phyloP scores from a whole-genome alignment of 73 alveolate species.

The Loxodes magnus region DNA sequence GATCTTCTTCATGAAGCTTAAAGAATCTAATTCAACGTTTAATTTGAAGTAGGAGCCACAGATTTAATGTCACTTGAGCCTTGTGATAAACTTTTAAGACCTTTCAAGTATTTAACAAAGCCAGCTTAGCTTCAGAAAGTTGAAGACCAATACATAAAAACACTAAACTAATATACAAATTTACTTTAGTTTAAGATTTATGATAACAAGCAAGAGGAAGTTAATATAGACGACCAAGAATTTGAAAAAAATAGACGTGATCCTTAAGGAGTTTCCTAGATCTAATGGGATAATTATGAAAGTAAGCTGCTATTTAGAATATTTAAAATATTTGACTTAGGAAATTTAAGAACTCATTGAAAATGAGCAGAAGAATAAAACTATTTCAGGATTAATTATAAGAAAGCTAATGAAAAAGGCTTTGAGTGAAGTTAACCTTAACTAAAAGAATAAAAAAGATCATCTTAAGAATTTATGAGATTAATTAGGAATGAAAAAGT shows the following conservation, averaged over 20 bases:
- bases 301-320: neutral
- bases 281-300: neutral
- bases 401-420: neutral
- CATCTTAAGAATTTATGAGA: neutral
- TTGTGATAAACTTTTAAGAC: conserved; percentile 24
- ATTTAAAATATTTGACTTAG: neutral
- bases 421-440: neutral
- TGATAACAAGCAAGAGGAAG: neutral
- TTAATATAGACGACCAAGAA: neutral
- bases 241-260: neutral
- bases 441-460: neutral
- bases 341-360: neutral
- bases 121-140: neutral
- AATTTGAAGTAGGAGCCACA: conserved; percentile 26
- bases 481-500: neutral
- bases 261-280: neutral
- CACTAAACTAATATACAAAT: neutral
- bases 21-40: neutral
- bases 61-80: conserved; percentile 25
- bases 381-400: neutral
- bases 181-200: neutral
- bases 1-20: conserved; percentile 15
- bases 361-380: neutral
- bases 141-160: neutral
- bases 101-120: conserved; percentile 10